Conservation (phyloP, 139 green algal species). For the Chlorella sorokiniana region DNA sequence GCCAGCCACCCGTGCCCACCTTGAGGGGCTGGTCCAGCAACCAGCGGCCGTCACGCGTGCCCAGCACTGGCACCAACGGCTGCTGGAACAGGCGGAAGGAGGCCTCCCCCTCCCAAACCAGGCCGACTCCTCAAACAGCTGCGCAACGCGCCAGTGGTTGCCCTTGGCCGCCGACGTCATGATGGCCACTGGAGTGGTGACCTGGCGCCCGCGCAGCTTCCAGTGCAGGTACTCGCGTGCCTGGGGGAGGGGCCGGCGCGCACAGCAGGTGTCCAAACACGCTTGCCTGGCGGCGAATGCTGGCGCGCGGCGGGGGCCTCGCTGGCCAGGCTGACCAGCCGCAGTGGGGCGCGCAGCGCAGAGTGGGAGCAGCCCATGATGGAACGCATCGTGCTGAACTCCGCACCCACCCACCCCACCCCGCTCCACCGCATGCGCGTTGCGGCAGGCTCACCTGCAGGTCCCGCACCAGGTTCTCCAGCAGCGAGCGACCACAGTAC, state of each 20-base stretch:
- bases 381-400: neutral
- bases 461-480: constrained; percentile 92
- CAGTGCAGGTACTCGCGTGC: constrained; percentile 95
- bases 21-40: constrained; percentile 65
- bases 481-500: constrained; percentile 91
- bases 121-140: constrained; percentile 59
- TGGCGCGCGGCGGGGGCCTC: too few species aligned
- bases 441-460: constrained; percentile 83
- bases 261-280: neutral
- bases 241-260: constrained; percentile 32
- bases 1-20: neutral
- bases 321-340: neutral
- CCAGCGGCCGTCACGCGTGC: constrained; percentile 78
- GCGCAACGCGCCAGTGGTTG: constrained; percentile 85
- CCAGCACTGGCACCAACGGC: constrained; percentile 93
- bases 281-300: neutral
- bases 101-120: constrained; percentile 87
- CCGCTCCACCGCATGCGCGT: too few species aligned
- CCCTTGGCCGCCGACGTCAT: constrained; percentile 98
- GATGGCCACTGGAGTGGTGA: constrained; percentile 90
- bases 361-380: neutral
- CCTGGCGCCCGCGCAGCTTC: constrained; percentile 78
- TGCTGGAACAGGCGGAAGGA: constrained; percentile 84
- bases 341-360: neutral
- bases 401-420: neutral